Base-by-base conservation (phyloP, 2,329 filamentous ascomycete genomes). In the Colletotrichum spaethianum region DNA sequence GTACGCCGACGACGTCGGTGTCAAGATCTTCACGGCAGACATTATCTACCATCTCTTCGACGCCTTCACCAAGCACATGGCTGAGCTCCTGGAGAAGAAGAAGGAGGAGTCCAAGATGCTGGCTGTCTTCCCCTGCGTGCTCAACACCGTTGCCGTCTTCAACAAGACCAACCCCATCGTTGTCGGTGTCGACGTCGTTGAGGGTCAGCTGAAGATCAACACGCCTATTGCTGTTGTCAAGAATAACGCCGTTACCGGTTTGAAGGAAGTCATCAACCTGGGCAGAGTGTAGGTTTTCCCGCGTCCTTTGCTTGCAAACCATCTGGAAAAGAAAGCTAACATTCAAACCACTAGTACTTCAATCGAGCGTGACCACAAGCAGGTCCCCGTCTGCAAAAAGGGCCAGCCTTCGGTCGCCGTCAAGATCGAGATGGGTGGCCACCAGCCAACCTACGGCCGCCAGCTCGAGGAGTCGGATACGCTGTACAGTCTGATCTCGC, bases 41-140 rank as follows among this genome's bases (percentile, higher is more conserved):
- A 99, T 99, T 78, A 99, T 99, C 80, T 99, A 99, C 84, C 96
- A 99, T 83, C 87, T 99, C 70, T 99, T 99, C 82, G 97, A 99
- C 83, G 89, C 93, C 75, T 99, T 99, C 85, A 98, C 94, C 53
- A 94, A 94, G 82, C 96, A 99, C 83, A 98, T 98, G 93, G 92
- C 92, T 38, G 88, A 93, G 77, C 89, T 98, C 76, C 88, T 92
- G 38, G 95, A 96, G 84, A 93, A 95, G 87, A 95, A 95, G 86
- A 98, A 98, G 88, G 96, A 98, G 79, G 95, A 98, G 79, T 94
- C 92, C 79, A 98, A 98, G 87, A 91, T 98, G 86, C 85, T 96
- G 78, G 97, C 96, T 53, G 96, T 99, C 77, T 99, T 98, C 90
- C 97, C 96, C 44, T 98, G 96, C 80, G 93, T 98, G 46, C 90